A percentile compares a stretch with the other conserved stretches of the same genome.
Conservation (phyloP, 1,284 basidiomycete genomes). For the Ceratobasidium sp. region DNA sequence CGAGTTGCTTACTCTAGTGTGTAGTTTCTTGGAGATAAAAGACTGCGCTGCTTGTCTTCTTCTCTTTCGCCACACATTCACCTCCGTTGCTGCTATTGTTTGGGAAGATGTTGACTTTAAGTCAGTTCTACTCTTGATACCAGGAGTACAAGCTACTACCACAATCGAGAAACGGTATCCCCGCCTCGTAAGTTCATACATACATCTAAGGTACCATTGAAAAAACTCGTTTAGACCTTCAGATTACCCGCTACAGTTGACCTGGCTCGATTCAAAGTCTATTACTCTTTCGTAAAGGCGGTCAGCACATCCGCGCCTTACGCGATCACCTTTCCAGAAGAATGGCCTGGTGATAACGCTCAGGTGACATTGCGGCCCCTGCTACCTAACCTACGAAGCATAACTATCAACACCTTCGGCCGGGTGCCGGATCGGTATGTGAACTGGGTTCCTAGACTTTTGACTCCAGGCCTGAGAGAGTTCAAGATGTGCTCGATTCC, state of each 20-base stretch:
- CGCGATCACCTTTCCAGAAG: background rate
- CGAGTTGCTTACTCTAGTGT: background rate
- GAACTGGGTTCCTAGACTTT: background rate
- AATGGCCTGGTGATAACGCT: background rate
- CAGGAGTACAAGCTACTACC: background rate
- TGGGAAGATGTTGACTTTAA: conserved; percentile 15
- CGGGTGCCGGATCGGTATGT: background rate
- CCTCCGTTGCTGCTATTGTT: background rate
- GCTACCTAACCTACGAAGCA: background rate
- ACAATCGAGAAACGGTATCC: background rate
- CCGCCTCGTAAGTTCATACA: no score
- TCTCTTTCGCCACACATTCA: background rate
- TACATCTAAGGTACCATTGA: no score
- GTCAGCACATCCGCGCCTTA: background rate
- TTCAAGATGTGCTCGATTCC: background rate
- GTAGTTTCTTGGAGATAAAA: background rate
- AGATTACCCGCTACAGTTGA: background rate
- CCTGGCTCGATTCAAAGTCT: background rate
- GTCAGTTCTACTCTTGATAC: background rate
- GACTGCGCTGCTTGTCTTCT: background rate
- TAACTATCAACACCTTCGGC: background rate
- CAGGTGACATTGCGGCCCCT: background rate
- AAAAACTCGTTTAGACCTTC: background rate
- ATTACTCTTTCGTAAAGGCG: background rate
- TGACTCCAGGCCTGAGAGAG: background rate